Conservation (phyloP, 441 rosid genomes). For the Adansonia madagascariensis region DNA sequence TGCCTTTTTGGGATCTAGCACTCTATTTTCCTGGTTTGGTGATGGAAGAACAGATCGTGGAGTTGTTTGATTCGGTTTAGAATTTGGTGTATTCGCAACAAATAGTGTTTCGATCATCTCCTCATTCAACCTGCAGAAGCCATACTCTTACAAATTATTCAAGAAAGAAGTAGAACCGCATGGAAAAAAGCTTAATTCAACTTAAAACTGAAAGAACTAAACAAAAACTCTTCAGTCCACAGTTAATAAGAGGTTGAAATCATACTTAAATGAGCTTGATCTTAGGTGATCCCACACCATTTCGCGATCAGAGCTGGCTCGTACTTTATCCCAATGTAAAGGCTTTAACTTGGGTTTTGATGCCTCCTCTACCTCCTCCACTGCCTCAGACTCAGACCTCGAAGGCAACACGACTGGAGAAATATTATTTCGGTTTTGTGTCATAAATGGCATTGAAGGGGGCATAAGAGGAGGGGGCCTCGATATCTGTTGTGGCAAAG, state of each 20-base stretch:
- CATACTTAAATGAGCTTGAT: conserved; percentile 92
- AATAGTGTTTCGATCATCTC: conserved; percentile 96
- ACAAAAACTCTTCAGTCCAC: not conserved
- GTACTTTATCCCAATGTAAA: conserved; percentile 97
- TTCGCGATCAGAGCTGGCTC: conserved; percentile 98
- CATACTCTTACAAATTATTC: conserved; percentile 24
- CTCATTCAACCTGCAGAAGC: conserved; percentile 83
- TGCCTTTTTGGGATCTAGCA: conserved; percentile 87
- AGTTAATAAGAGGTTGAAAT: conserved; percentile 16
- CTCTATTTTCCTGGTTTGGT: conserved; percentile 67
- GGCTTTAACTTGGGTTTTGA: conserved; percentile 87
- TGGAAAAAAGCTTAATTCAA: not conserved
- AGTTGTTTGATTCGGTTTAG: conserved; percentile 57
- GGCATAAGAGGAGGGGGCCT: conserved; percentile 66
- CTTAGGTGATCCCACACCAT: conserved; percentile 99
- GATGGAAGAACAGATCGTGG: conserved; percentile 58
- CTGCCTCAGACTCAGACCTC: conserved; percentile 34
- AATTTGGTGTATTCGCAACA: conserved; percentile 63
- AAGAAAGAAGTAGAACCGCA: not conserved
- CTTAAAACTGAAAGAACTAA: not conserved
- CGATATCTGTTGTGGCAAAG: conserved; percentile 44
- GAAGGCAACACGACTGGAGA: conserved; percentile 57
- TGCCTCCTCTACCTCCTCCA: conserved; percentile 55
- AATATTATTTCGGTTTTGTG: conserved; percentile 47
- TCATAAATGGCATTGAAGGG: conserved; percentile 82